These are phyloP conservation scores for Isoetes taiwanensis DNA, from an alignment of 75 land plant genomes.

Conservation along the genomic window DNA sequence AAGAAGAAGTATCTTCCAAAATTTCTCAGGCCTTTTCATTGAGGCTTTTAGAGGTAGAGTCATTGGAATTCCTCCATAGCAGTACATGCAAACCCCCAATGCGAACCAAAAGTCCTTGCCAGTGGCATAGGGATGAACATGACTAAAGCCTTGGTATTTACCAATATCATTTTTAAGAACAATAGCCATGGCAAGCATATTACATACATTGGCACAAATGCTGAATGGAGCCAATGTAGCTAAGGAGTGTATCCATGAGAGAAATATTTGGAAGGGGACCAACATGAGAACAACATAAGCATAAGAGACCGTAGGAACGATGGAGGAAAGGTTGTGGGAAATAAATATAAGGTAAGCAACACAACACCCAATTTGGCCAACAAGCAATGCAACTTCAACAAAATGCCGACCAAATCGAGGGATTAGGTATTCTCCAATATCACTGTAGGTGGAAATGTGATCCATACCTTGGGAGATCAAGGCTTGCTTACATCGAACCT, in stretches of 20 bases:
- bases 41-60: not conserved
- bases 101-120: not conserved
- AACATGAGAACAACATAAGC: not conserved
- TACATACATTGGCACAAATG: not conserved
- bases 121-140: not conserved
- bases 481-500: too few relatives aligned
- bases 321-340: not conserved
- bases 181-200: not conserved
- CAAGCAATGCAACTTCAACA: not conserved
- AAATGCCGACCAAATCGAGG: not conserved
- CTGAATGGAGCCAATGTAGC: not conserved
- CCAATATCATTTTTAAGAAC: not conserved
- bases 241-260: not conserved
- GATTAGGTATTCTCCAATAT: too few relatives aligned
- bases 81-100: slow-evolving; percentile 4
- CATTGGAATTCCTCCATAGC: not conserved
- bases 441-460: too few relatives aligned
- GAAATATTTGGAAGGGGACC: not conserved
- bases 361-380: slow-evolving; percentile 2
- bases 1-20: not conserved
- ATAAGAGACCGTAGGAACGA: not conserved
- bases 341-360: slow-evolving; percentile 1
- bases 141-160: not conserved
- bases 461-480: too few relatives aligned
- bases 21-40: not conserved